Evolutionary conservation across 805 yeast species (phyloP), one percentile per base, ranked within the genome.

Genomic region (Soucietia sequanensis): DNA sequence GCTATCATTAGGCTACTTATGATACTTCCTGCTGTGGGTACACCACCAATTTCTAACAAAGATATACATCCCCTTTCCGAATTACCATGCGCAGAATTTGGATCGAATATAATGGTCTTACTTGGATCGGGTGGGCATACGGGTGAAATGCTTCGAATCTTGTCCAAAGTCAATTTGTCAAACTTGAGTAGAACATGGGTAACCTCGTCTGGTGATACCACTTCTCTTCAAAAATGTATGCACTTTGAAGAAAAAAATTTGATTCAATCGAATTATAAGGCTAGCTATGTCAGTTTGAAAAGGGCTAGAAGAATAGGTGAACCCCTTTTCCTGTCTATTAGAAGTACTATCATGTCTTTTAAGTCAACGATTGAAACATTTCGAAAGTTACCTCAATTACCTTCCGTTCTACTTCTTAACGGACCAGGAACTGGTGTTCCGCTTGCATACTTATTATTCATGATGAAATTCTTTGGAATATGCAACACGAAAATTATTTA

Each of bases 41-140:
- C 42, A 8, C 39, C 38, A 14, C 10, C 34, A 5, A 19, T 27
- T 5, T 16, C 30, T 18, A 18, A 18, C 16, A 24, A 8, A 23
- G 18, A 6, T 26, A 30, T 5, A 19, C 14, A n/a, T 20, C 25
- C 17, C 8, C 26, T 33, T 19, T 25, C 28, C 1, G 35, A 27
- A 4, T 30, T 46, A 3, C 41, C 46, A 4, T 6, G 27, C 9
- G 33, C 26, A 8, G 21, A 34, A 20, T n/a, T n/a, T n/a, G 58
- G 58, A 3, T 36, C 50, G 4, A 59, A 58, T 27, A 39, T 77
- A 16, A 71, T 84, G 74, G 65, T 84, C 0, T 69, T 88, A n/a
- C 61, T 91, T 8, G 98, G 98, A 0, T 88, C 96, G 0, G 99
- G 99, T 1, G 98, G 97, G 2, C 98, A 89, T 51, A 89, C 97